Conservation (phyloP, 139 green algal species). For the Chlorella sp. region DNA sequence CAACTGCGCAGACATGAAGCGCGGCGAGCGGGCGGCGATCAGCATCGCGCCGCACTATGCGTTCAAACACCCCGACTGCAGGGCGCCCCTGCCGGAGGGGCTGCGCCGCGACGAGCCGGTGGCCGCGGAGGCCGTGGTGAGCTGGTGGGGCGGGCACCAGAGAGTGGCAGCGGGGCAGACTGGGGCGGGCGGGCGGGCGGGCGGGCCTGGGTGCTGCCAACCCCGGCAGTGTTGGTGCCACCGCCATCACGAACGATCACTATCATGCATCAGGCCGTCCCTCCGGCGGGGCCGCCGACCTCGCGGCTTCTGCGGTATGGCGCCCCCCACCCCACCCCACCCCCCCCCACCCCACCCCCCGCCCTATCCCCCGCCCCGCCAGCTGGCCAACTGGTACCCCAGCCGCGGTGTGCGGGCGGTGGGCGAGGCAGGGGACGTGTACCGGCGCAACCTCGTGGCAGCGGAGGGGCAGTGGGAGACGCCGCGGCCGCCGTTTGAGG, state of each 20-base stretch:
- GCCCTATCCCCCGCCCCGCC: too few relatives aligned
- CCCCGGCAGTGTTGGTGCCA: too few relatives aligned
- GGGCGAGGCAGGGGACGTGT: slow-evolving; percentile 30
- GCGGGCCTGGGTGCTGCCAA: too few relatives aligned
- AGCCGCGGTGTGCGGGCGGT: slow-evolving; percentile 21
- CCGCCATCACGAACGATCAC: too few relatives aligned
- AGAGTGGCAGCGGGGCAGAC: too few relatives aligned
- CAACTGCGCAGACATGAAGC: slow-evolving; percentile 52
- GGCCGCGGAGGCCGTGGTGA: slow-evolving; percentile 64
- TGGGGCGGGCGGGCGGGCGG: too few relatives aligned
- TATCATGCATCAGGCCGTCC: too few relatives aligned
- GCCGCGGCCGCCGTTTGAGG: slow-evolving; percentile 76
- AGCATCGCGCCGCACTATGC: slow-evolving; percentile 69
- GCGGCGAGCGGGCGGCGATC: slow-evolving; percentile 50
- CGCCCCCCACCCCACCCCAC: not conserved
- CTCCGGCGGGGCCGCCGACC: too few relatives aligned
- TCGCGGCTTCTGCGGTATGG: too few relatives aligned
- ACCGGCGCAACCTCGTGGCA: slow-evolving; percentile 53
- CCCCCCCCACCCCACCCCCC: too few relatives aligned
- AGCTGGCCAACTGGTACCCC: slow-evolving; percentile 24
- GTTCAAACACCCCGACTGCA: slow-evolving; percentile 67
- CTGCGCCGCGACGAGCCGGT: slow-evolving; percentile 37
- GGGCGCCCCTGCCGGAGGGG: slow-evolving; percentile 50
- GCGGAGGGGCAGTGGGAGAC: slow-evolving; percentile 77
- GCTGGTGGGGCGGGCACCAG: too few relatives aligned